Percentiles rank a stretch among this genome's conserved stretches.
phyloP scores from a whole-genome alignment of 176 grass and related monocot species.

The Carex pumila region DNA sequence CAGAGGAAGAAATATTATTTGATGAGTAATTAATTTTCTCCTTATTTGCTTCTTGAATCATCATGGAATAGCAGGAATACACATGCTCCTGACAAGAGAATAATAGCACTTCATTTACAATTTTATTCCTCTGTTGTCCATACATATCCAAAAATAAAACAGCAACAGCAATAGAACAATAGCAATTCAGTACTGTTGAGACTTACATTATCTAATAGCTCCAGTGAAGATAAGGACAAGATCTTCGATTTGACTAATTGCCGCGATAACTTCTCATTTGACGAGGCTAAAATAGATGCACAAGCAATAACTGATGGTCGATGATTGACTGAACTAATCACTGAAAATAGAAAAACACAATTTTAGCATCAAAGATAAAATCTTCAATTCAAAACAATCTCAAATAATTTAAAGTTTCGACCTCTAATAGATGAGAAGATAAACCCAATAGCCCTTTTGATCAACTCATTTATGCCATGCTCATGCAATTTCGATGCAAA shows the following conservation, averaged over 20 bases:
- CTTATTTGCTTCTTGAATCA: slow-evolving; percentile 54
- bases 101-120: slow-evolving; percentile 42
- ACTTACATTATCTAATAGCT: slow-evolving; percentile 63
- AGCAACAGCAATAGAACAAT: not conserved
- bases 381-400: slow-evolving; percentile 4
- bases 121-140: slow-evolving; percentile 32
- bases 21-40: slow-evolving; percentile 35
- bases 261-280: slow-evolving; percentile 19
- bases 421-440: slow-evolving; percentile 41
- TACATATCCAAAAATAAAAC: slow-evolving; percentile 9
- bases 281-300: slow-evolving; percentile 52
- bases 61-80: slow-evolving; percentile 82
- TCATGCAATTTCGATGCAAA: slow-evolving; percentile 41
- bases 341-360: slow-evolving; percentile 24
- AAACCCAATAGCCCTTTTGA: slow-evolving; percentile 41
- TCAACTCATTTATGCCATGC: slow-evolving; percentile 29
- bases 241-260: slow-evolving; percentile 46
- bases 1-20: slow-evolving; percentile 33
- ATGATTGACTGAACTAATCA: slow-evolving; percentile 52
- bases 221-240: slow-evolving; percentile 34
- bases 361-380: slow-evolving; percentile 7
- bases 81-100: slow-evolving; percentile 66
- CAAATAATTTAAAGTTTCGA: not conserved
- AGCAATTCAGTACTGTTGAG: not conserved
- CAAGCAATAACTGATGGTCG: slow-evolving; percentile 56